These are phyloP conservation scores for Chaetoscypha palmicola DNA, from an alignment of 2,329 filamentous ascomycete genomes.

Conservation along the genomic window DNA sequence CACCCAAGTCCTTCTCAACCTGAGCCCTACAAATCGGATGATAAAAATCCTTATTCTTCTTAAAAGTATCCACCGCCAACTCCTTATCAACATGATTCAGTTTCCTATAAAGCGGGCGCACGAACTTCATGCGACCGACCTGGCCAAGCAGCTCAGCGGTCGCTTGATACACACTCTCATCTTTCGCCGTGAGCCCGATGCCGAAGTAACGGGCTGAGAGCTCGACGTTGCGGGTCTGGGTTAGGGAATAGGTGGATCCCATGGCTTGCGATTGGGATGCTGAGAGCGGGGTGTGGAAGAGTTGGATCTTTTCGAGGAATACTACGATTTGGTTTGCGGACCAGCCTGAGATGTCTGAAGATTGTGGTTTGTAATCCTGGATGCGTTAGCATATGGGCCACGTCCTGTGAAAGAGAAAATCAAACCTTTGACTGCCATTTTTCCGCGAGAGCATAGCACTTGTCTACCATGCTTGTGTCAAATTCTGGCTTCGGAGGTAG, in stretches of 20 bases:
- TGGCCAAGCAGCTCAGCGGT: slow-evolving; percentile 68
- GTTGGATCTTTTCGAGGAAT: slow-evolving; percentile 75
- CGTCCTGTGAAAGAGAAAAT: too few relatives aligned
- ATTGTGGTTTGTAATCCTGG: slow-evolving; percentile 53
- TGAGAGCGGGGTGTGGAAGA: slow-evolving; percentile 56
- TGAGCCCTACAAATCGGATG: slow-evolving; percentile 86
- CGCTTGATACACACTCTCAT: slow-evolving; percentile 60
- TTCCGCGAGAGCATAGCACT: slow-evolving; percentile 73
- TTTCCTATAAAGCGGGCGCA: slow-evolving; percentile 73
- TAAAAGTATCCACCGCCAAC: slow-evolving; percentile 74
- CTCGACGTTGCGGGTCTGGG: slow-evolving; percentile 76
- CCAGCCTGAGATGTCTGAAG: slow-evolving; percentile 65
- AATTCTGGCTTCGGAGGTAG: slow-evolving; percentile 86
- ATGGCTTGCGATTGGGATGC: slow-evolving; percentile 62
- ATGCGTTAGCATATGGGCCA: background rate
- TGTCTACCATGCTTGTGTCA: slow-evolving; percentile 79
- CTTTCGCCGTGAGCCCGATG: slow-evolving; percentile 69
- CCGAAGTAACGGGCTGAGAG: slow-evolving; percentile 73
- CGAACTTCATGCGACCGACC: slow-evolving; percentile 96
- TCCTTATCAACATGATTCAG: slow-evolving; percentile 68
- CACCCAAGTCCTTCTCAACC: slow-evolving; percentile 72
- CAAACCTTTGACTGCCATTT: slow-evolving; percentile 66
- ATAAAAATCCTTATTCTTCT: slow-evolving; percentile 85
- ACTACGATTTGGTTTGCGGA: slow-evolving; percentile 85
- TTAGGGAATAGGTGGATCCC: slow-evolving; percentile 67